Evolutionary conservation across 169 alveolate species (phyloP).

Genomic region (Plasmodium reichenowi): DNA sequence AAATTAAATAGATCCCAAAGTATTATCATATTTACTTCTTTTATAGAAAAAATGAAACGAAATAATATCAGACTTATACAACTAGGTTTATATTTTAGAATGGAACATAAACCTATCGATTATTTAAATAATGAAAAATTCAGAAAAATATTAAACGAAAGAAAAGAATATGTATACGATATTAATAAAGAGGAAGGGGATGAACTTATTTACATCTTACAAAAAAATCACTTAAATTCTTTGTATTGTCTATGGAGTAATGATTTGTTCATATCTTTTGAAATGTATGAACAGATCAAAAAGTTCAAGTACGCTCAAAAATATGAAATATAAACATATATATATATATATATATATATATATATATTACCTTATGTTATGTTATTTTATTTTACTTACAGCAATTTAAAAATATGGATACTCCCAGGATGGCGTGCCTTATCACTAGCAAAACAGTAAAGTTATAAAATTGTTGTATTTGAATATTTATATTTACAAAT

Average conservation of each 20-base stretch:
- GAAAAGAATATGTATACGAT: constrained; percentile 15
- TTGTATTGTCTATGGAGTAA: constrained; percentile 72
- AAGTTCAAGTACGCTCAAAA: constrained; percentile 28
- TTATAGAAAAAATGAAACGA: constrained; percentile 50
- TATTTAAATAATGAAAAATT: constrained; percentile 43
- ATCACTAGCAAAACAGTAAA: constrained; percentile 56
- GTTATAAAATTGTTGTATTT: background rate
- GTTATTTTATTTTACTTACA: background rate
- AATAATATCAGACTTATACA: constrained; percentile 49
- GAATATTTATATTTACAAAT: background rate
- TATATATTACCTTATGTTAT: background rate
- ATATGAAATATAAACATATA: too few relatives aligned
- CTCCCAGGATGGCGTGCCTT: constrained; percentile 76
- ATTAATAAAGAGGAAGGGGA: constrained; percentile 66
- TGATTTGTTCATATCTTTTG: constrained; percentile 64
- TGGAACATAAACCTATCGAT: constrained; percentile 48
- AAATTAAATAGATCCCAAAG: constrained; percentile 58
- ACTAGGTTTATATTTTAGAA: constrained; percentile 41
- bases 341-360: background rate
- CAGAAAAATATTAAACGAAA: constrained; percentile 31
- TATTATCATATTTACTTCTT: constrained; percentile 58
- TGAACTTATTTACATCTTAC: constrained; percentile 34
- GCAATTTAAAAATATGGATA: constrained; percentile 66
- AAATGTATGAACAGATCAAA: constrained; percentile 54
- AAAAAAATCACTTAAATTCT: constrained; percentile 57